Percentiles rank a stretch among this genome's conserved stretches.
These are phyloP conservation scores for Artemisia argyi DNA, from an alignment of 129 eudicot species.

Conservation along the genomic window DNA sequence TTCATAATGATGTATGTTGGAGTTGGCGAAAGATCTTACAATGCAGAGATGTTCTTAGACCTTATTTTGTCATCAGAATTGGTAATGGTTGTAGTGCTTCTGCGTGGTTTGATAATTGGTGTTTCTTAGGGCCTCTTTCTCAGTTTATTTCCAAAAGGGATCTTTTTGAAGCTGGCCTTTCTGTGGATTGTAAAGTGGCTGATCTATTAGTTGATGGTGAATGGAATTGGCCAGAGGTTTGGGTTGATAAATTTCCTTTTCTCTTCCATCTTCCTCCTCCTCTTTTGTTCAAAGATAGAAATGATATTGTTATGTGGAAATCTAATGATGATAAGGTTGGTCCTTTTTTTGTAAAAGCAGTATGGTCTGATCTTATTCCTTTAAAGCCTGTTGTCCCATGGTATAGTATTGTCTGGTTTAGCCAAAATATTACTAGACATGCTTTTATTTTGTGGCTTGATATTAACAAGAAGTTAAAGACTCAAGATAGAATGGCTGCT, in stretches of 20 bases:
- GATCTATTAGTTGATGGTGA: not conserved
- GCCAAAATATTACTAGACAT: too few species aligned
- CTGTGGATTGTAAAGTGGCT: not conserved
- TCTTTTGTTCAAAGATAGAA: not conserved
- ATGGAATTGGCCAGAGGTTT: not conserved
- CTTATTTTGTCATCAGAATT: not conserved
- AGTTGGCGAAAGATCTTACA: not conserved
- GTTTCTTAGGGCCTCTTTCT: not conserved
- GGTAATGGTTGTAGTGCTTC: not conserved
- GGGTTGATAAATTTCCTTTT: not conserved
- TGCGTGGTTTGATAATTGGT: not conserved
- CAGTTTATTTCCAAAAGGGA: not conserved
- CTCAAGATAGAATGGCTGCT: too few species aligned
- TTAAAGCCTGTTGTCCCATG: too few species aligned
- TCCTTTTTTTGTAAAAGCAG: not conserved
- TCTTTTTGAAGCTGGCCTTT: not conserved
- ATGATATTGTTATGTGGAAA: not conserved
- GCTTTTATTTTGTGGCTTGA: too few species aligned
- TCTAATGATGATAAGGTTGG: not conserved
- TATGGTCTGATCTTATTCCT: not conserved
- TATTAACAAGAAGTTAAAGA: too few species aligned
- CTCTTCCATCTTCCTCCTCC: not conserved
- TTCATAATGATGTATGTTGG: not conserved
- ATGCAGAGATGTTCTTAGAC: not conserved
- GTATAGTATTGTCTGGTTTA: too few species aligned